A percentile compares a stretch with the other conserved stretches of the same genome.
Evolutionary conservation across 345 rosid genomes (phyloP).

Genomic region (Euphorbia pulcherrima): DNA sequence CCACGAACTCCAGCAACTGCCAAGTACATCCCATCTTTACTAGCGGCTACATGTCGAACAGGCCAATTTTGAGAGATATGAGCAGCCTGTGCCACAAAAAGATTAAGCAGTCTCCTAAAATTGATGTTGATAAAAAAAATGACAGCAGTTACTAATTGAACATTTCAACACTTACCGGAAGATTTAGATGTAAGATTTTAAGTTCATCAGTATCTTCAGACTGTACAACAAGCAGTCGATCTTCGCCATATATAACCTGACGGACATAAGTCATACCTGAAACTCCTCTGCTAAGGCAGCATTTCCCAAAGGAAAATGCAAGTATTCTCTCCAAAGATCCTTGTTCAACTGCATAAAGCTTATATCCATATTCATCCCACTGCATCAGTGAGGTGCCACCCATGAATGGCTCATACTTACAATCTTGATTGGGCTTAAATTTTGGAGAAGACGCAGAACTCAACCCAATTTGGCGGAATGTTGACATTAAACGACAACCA

Average conservation of each 20-base stretch:
- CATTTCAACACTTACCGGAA: conserved; percentile 64
- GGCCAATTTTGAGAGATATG: conserved; percentile 97
- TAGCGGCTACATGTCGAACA: conserved; percentile 96
- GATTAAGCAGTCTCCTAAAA: conserved; percentile 25
- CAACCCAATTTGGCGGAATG: conserved; percentile 87
- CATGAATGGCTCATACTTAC: conserved; percentile 80
- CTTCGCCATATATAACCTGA: conserved; percentile 93
- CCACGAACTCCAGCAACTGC: conserved; percentile 98
- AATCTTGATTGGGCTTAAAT: conserved; percentile 66
- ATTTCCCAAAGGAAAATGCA: conserved; percentile 91
- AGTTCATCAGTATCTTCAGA: conserved; percentile 93
- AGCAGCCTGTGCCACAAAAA: conserved; percentile 57
- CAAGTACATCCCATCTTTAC: conserved; percentile 91
- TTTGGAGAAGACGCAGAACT: conserved; percentile 77
- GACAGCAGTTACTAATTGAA: conserved; percentile 10
- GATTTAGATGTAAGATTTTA: conserved; percentile 79
- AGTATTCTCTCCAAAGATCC: conserved; percentile 75
- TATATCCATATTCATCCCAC: conserved; percentile 96
- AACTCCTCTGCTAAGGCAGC: conserved; percentile 91
- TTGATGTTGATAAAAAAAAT: conserved; percentile 18
- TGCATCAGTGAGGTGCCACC: conserved; percentile 80
- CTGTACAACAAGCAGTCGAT: conserved; percentile 91
- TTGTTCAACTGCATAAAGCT: conserved; percentile 86
- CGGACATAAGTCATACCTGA: conserved; percentile 89
- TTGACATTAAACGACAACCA: conserved; percentile 97